Conservation (phyloP, 345 rosid genomes). For the Eucalyptus tenuipes region DNA sequence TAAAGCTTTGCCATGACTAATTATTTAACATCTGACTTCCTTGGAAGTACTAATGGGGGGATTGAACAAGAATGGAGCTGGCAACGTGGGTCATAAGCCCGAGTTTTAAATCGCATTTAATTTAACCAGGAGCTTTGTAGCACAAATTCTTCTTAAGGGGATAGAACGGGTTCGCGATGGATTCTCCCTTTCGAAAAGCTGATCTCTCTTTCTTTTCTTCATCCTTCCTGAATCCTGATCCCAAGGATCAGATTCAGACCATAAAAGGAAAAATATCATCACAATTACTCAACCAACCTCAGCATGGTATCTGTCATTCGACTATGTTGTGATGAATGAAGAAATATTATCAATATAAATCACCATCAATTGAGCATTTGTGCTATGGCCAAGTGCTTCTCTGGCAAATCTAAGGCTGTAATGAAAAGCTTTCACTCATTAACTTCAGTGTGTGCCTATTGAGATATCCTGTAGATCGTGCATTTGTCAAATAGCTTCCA, state of each 20-base stretch:
- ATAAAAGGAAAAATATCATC: not conserved
- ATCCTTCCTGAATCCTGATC: not conserved
- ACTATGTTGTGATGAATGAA: not conserved
- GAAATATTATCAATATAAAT: not conserved
- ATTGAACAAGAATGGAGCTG: not conserved
- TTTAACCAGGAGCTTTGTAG: not conserved
- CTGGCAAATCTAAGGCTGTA: not conserved
- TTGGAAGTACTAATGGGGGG: not conserved
- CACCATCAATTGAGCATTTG: not conserved
- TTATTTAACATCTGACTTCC: not conserved
- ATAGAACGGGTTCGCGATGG: not conserved
- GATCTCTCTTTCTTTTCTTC: not conserved
- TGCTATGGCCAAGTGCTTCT: not conserved
- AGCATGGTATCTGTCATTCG: not conserved
- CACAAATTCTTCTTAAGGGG: not conserved
- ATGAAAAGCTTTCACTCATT: not conserved
- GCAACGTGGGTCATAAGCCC: not conserved
- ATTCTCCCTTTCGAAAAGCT: not conserved
- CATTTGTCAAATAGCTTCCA: not conserved
- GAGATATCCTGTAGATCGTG: accelerated
- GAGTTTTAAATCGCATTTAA: not conserved
- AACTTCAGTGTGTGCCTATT: not conserved
- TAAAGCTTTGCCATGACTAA: not conserved
- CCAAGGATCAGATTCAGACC: not conserved
- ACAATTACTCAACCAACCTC: not conserved